Evolutionary conservation across 2,329 filamentous ascomycete genomes (phyloP).

Genomic region (Hypoxylon sp.): DNA sequence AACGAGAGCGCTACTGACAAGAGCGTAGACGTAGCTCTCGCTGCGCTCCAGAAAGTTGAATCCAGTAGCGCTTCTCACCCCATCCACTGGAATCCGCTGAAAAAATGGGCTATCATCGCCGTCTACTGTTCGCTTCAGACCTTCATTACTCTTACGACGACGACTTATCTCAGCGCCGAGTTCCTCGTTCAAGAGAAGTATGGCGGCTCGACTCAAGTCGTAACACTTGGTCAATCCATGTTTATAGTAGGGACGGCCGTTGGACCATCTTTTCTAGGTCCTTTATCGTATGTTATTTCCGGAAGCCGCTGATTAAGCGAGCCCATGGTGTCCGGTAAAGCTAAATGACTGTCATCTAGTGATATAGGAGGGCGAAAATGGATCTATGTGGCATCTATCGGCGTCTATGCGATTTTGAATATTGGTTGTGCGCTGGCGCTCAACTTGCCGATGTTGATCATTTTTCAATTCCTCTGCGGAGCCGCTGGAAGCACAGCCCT

Average conservation of each 20-base stretch:
- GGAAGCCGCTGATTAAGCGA: not conserved
- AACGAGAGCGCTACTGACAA: constrained; percentile 3
- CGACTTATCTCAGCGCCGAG: constrained; percentile 58
- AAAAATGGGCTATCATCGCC: constrained; percentile 52
- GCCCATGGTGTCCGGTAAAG: constrained; percentile 4
- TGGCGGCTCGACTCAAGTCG: constrained; percentile 56
- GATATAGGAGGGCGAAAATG: constrained; percentile 62
- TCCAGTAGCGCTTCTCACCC: constrained; percentile 49
- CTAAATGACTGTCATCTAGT: constrained; percentile 44
- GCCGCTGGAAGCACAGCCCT: constrained; percentile 56
- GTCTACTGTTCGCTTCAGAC: constrained; percentile 55
- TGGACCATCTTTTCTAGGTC: constrained; percentile 59
- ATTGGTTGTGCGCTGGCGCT: constrained; percentile 56
- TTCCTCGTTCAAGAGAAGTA: constrained; percentile 57
- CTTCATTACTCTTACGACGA: constrained; percentile 58
- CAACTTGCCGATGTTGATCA: constrained; percentile 58
- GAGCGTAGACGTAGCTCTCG: constrained; percentile 47
- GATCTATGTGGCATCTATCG: constrained; percentile 59
- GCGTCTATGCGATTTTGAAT: constrained; percentile 55
- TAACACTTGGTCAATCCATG: constrained; percentile 59
- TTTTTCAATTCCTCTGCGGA: constrained; percentile 57
- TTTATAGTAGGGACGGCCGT: constrained; percentile 61
- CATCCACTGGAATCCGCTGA: constrained; percentile 50
- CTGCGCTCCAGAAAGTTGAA: constrained; percentile 49
- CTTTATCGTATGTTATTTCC: constrained; percentile 56